Conservation (phyloP, 2,329 filamentous ascomycete genomes). For the Paraphoma chrysanthemicola region DNA sequence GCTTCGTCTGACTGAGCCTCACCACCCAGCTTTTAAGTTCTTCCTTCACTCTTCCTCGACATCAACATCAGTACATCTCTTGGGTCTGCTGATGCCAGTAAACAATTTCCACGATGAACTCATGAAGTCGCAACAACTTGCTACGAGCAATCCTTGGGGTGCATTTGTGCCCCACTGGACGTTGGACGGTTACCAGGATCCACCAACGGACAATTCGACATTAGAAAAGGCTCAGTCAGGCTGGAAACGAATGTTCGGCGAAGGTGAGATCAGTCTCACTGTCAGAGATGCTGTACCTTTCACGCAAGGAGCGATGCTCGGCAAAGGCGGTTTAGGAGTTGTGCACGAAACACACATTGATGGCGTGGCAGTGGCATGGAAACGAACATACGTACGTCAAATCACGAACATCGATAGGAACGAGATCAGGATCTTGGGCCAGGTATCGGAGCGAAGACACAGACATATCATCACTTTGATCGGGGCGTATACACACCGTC, state of each 20-base stretch:
- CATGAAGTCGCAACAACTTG: no score
- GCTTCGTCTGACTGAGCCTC: background rate
- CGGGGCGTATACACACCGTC: background rate
- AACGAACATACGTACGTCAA: background rate
- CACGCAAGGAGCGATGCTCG: background rate
- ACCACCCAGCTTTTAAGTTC: background rate
- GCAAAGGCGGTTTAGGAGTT: background rate
- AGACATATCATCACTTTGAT: background rate
- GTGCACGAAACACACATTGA: background rate
- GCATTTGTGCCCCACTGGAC: background rate
- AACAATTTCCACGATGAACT: no score
- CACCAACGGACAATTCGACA: background rate
- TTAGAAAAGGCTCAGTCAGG: background rate
- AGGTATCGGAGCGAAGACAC: background rate
- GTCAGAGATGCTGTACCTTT: background rate
- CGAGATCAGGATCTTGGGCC: background rate
- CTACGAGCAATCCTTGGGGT: background rate
- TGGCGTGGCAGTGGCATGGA: background rate
- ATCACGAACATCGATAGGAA: background rate
- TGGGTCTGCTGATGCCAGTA: no score
- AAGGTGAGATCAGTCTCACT: no score
- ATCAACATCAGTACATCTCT: no score
- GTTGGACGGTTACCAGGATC: background rate
- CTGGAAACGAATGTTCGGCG: no score
- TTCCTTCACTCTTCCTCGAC: background rate